Percentiles rank a stretch among this genome's conserved stretches.
Conservation (phyloP, 2,329 filamentous ascomycete genomes). For the Hirsutella thompsonii region DNA sequence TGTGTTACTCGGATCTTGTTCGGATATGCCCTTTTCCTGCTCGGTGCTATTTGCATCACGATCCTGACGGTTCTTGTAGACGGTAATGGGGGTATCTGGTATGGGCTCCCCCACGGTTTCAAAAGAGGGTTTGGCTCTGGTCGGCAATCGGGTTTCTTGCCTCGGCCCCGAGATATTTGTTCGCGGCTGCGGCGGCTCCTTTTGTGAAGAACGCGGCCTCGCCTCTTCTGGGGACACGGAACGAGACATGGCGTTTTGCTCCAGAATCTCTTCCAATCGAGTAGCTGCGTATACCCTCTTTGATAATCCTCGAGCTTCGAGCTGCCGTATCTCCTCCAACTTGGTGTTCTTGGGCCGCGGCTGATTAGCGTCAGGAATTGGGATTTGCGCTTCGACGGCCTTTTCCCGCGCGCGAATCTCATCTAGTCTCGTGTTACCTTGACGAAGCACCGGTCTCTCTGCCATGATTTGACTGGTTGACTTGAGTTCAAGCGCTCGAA, state of each 20-base stretch:
- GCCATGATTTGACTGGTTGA: conserved; percentile 12
- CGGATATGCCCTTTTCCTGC: background rate
- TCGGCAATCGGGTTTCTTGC: conserved; percentile 9
- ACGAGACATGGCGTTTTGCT: conserved; percentile 31
- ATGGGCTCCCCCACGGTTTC: conserved; percentile 18
- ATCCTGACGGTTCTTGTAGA: conserved; percentile 18
- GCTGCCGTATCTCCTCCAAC: conserved; percentile 33
- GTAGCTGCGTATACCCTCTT: conserved; percentile 33
- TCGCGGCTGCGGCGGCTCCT: conserved; percentile 5
- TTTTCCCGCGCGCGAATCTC: conserved; percentile 22
- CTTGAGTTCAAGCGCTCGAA: conserved; percentile 27
- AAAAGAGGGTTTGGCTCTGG: background rate
- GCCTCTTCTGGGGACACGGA: conserved; percentile 28
- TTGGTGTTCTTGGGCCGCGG: conserved; percentile 26
- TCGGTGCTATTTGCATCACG: background rate
- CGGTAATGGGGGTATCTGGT: conserved; percentile 26
- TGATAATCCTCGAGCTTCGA: conserved; percentile 30
- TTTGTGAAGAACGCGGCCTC: conserved; percentile 15
- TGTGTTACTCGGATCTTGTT: background rate
- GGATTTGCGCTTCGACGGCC: conserved; percentile 17
- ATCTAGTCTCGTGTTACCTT: conserved; percentile 19
- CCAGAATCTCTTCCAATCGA: conserved; percentile 38
- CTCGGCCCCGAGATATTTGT: conserved; percentile 9
- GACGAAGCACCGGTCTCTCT: conserved; percentile 2
- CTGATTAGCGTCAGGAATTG: conserved; percentile 15